Conservation (phyloP, 495 filamentous ascomycete species). For the Lindgomyces ingoldianus region DNA sequence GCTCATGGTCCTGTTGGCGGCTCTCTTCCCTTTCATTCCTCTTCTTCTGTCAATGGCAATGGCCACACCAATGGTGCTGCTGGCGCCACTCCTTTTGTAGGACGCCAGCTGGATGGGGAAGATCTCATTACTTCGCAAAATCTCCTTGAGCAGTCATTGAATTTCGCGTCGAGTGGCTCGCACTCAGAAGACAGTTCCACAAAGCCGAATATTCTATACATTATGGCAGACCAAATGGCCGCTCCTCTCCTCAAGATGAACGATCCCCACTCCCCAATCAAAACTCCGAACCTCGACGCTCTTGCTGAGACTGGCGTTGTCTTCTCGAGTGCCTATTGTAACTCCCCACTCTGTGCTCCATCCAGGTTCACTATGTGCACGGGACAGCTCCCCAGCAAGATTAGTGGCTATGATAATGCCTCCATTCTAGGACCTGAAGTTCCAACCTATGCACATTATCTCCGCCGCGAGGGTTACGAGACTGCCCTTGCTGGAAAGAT, state of each 20-base stretch:
- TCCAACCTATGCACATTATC: conserved; percentile 86
- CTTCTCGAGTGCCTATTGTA: conserved; percentile 88
- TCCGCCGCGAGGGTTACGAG: conserved; percentile 81
- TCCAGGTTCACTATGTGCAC: conserved; percentile 88
- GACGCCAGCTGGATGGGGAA: conserved; percentile 8
- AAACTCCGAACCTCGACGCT: conserved; percentile 82
- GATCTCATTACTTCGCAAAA: conserved; percentile 19
- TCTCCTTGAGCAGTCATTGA: conserved; percentile 24
- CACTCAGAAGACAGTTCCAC: not conserved
- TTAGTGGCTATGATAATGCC: conserved; percentile 86
- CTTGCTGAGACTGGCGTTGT: conserved; percentile 74
- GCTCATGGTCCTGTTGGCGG: conserved; percentile 15
- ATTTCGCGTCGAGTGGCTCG: conserved; percentile 5
- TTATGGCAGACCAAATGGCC: conserved; percentile 92
- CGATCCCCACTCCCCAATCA: conserved; percentile 75
- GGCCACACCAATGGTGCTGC: conserved; percentile 1
- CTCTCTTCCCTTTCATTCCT: conserved; percentile 10
- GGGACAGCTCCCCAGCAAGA: conserved; percentile 81
- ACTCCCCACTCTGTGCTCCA: conserved; percentile 83
- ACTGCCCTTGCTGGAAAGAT: conserved; percentile 91
- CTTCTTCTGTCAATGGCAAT: conserved; percentile 22
- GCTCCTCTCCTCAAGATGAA: conserved; percentile 82
- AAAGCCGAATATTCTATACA: conserved; percentile 76
- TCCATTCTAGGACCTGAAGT: conserved; percentile 70
- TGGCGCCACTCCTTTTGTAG: not conserved